phyloP scores from a whole-genome alignment of 257 asterid species.

The Haberlea rhodopensis region DNA sequence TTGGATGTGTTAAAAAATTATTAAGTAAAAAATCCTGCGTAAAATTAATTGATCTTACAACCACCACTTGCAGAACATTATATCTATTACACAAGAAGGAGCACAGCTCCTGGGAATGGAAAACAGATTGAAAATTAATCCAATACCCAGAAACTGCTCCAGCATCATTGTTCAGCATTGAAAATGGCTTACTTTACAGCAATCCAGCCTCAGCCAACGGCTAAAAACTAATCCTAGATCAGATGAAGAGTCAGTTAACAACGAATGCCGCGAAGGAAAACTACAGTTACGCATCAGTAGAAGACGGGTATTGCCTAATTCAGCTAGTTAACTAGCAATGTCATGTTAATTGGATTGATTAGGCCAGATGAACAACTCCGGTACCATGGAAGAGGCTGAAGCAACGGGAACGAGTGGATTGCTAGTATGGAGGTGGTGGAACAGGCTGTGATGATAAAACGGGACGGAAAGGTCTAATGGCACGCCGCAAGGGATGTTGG shows the following conservation, averaged over 20 bases:
- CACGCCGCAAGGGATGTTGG: constrained; percentile 56
- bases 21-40: too few species aligned
- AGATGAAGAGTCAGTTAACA: constrained; percentile 39
- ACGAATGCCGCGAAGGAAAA: constrained; percentile 20
- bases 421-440: constrained; percentile 47
- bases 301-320: constrained; percentile 25
- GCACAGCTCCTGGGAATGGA: constrained; percentile 45
- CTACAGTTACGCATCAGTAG: constrained; percentile 32
- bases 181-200: constrained; percentile 43
- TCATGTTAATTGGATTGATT: constrained; percentile 56
- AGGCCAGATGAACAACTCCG: constrained; percentile 84
- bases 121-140: constrained; percentile 63
- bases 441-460: constrained; percentile 52
- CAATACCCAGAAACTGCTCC: constrained; percentile 36
- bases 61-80: neutral
- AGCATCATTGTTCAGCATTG: constrained; percentile 13
- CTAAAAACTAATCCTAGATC: constrained; percentile 39
- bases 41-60: neutral
- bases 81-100: constrained; percentile 33
- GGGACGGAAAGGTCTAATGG: constrained; percentile 49
- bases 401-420: constrained; percentile 23
- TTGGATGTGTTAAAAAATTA: too few species aligned
- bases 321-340: neutral
- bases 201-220: constrained; percentile 26
- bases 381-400: constrained; percentile 35